Evolutionary conservation across 2,329 filamentous ascomycete genomes (phyloP).

Genomic region (Talaromyces atroroseus): DNA sequence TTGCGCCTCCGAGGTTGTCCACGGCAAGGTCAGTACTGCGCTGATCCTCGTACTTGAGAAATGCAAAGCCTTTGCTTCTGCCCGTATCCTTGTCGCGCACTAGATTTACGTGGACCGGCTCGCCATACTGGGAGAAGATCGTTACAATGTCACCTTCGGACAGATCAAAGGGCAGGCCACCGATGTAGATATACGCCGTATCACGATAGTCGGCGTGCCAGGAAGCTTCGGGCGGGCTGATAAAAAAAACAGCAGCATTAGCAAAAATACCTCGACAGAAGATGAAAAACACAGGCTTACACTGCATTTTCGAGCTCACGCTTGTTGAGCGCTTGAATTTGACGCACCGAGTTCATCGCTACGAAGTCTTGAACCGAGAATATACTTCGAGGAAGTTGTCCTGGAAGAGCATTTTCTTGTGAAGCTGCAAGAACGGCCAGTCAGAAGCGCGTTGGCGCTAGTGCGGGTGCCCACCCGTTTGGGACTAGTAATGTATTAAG

Average conservation of each 20-base stretch:
- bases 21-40: constrained; percentile 92
- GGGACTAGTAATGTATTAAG: constrained; percentile 7
- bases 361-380: background rate
- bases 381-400: background rate
- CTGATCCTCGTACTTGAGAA: constrained; percentile 98
- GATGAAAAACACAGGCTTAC: constrained; percentile 44
- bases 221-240: constrained; percentile 73
- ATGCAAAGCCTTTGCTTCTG: constrained; percentile 90
- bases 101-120: constrained; percentile 88
- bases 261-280: constrained; percentile 9
- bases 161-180: constrained; percentile 84
- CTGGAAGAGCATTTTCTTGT: background rate
- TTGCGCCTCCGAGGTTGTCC: constrained; percentile 86
- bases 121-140: constrained; percentile 95
- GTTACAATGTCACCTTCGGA: constrained; percentile 94
- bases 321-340: constrained; percentile 89
- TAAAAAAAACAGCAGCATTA: constrained; percentile 1
- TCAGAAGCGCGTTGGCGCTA: background rate
- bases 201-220: constrained; percentile 98
- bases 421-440: background rate
- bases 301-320: constrained; percentile 85
- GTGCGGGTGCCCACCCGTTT: background rate
- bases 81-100: constrained; percentile 93
- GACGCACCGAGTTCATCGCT: constrained; percentile 86
- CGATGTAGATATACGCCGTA: constrained; percentile 94